phyloP scores from a whole-genome alignment of 345 rosid genomes.

The Passiflora organensis region DNA sequence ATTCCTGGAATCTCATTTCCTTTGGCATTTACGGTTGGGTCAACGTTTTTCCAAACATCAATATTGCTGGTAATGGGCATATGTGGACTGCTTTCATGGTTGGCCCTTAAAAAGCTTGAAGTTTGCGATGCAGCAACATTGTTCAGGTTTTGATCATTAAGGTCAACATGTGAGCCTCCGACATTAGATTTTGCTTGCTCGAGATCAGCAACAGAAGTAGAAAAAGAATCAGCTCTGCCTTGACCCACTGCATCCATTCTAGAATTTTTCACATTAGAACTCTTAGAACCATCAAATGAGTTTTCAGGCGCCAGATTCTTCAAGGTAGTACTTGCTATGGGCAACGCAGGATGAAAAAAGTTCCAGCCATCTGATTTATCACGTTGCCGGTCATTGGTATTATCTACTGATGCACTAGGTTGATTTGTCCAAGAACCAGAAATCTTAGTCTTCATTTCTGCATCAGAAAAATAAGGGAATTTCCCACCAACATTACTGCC shows the following conservation, averaged over 20 bases:
- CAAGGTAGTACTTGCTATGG: constrained; percentile 13
- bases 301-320: constrained; percentile 33
- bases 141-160: constrained; percentile 35
- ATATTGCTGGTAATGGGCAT: constrained; percentile 26
- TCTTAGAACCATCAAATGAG: constrained; percentile 27
- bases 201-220: constrained; percentile 25
- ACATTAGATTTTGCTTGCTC: constrained; percentile 31
- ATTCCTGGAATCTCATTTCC: constrained; percentile 23
- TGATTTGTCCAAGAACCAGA: constrained; percentile 35
- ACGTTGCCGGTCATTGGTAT: constrained; percentile 32
- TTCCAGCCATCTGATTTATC: constrained; percentile 43
- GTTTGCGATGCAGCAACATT: constrained; percentile 27
- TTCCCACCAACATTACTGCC: constrained; percentile 37
- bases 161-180: constrained; percentile 32
- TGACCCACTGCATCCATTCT: constrained; percentile 24
- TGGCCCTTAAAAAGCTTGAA: constrained; percentile 28
- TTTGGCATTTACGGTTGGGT: constrained; percentile 30
- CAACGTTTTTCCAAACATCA: constrained; percentile 46
- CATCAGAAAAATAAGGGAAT: constrained; percentile 29
- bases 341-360: constrained; percentile 29
- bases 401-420: constrained; percentile 18
- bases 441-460: constrained; percentile 31
- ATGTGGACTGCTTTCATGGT: constrained; percentile 35
- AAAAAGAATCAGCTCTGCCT: constrained; percentile 42
- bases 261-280: constrained; percentile 17